Conservation (phyloP, 176 grass and related monocot species). For the Avena insularis region DNA sequence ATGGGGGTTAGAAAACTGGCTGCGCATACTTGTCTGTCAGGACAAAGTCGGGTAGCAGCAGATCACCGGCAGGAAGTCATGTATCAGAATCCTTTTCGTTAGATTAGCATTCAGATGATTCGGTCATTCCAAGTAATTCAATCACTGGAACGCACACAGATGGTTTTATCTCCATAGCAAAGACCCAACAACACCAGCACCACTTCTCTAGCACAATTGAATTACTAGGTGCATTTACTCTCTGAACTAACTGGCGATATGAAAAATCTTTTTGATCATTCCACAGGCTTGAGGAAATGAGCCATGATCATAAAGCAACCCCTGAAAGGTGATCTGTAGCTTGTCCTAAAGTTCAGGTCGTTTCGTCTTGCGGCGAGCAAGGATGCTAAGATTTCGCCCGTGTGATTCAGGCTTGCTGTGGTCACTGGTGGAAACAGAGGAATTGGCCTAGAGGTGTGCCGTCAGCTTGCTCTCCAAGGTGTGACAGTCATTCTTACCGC, state of each 20-base stretch:
- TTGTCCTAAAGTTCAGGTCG: not conserved
- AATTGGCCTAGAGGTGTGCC: conserved; percentile 64
- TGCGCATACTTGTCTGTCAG: not conserved
- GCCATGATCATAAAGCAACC: not conserved
- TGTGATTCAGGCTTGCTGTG: conserved; percentile 56
- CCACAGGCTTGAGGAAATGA: conserved; percentile 6
- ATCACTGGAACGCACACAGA: not conserved
- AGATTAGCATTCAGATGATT: not conserved
- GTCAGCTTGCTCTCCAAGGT: conserved; percentile 56
- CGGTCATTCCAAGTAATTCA: not conserved
- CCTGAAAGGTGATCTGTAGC: conserved; percentile 40
- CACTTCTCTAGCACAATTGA: not conserved
- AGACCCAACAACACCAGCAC: not conserved
- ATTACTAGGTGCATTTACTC: not conserved
- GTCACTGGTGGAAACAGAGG: conserved; percentile 80
- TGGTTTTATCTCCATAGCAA: not conserved
- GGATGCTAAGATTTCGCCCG: not conserved
- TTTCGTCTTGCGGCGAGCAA: not conserved
- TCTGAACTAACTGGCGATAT: not conserved
- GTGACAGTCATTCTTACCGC: conserved; percentile 69
- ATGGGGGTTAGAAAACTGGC: not conserved
- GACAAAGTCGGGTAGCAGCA: not conserved
- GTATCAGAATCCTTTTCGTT: not conserved
- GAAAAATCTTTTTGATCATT: not conserved
- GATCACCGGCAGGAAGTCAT: not conserved